Evolutionary conservation across 2,329 filamentous ascomycete genomes (phyloP).

Genomic region (Colletotrichum melonis): DNA sequence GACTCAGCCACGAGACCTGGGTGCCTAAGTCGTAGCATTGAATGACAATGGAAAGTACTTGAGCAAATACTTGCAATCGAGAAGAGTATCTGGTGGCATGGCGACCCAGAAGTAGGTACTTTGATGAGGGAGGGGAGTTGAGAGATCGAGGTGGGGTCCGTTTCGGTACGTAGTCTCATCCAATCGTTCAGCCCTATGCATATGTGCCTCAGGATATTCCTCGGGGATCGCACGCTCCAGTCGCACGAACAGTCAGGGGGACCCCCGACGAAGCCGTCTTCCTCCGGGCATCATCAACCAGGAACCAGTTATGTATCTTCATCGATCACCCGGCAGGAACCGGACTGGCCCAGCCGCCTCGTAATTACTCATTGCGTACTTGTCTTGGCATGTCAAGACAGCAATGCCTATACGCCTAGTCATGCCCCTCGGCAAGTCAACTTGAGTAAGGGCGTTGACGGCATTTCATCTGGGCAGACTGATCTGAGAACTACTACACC

Average conservation of each 20-base stretch:
- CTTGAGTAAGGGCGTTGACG: not conserved
- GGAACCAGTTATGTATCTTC: not conserved
- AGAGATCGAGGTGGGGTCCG: slow-evolving; percentile 1
- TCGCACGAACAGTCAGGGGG: not conserved
- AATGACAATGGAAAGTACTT: not conserved
- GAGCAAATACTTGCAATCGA: not conserved
- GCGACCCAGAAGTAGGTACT: not conserved
- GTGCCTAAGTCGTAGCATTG: slow-evolving; percentile 6
- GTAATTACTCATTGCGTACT: not conserved
- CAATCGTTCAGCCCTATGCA: slow-evolving; percentile 23
- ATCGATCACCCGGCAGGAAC: not conserved
- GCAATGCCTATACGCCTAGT: not conserved
- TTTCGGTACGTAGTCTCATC: slow-evolving; percentile 21
- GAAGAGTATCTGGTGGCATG: not conserved
- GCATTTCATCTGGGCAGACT: not conserved
- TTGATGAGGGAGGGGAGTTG: not conserved
- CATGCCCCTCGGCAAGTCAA: not conserved
- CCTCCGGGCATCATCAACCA: not conserved
- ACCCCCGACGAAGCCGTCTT: not conserved
- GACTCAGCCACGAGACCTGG: slow-evolving; percentile 11
- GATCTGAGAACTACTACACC: not conserved
- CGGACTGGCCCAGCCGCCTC: not conserved
- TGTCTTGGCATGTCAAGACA: not conserved
- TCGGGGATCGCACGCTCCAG: not conserved
- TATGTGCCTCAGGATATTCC: not conserved